A percentile compares a stretch with the other conserved stretches of the same genome.
Conservation (phyloP, 2,329 filamentous ascomycete species). For the Fusarium foetens region DNA sequence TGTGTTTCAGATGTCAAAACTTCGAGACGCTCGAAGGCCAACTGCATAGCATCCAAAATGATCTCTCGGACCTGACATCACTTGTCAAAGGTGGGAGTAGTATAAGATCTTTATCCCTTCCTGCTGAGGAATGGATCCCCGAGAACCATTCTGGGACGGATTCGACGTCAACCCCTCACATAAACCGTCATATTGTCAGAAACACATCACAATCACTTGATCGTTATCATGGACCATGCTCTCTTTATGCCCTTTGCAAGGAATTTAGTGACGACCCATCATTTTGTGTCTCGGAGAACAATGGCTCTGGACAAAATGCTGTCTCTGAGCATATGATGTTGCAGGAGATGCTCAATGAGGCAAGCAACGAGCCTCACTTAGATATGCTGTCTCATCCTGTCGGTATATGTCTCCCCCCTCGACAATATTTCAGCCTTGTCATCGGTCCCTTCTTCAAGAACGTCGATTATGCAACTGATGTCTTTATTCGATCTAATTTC, state of each 20-base stretch:
- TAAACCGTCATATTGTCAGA: constrained; percentile 37
- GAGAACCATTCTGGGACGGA: constrained; percentile 5
- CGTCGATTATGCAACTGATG: constrained; percentile 40
- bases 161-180: neutral
- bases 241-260: constrained; percentile 41
- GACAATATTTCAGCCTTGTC: constrained; percentile 43
- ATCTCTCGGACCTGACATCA: constrained; percentile 43
- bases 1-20: constrained; percentile 43
- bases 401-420: constrained; percentile 35
- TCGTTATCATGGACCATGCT: constrained; percentile 41
- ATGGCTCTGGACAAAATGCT: neutral
- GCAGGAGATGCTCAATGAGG: constrained; percentile 38
- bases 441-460: constrained; percentile 42
- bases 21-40: constrained; percentile 45
- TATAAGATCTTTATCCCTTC: constrained; percentile 10
- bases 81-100: constrained; percentile 37
- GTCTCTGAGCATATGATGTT: constrained; percentile 21
- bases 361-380: constrained; percentile 34
- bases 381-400: constrained; percentile 35
- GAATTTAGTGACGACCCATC: constrained; percentile 38
- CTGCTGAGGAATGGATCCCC: constrained; percentile 14
- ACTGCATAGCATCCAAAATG: constrained; percentile 42
- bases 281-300: constrained; percentile 9
- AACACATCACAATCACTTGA: constrained; percentile 33
- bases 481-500: constrained; percentile 38